Evolutionary conservation across 371 early-diverging fungal genomes (phyloP).

Genomic region (Mucor racemosus): DNA sequence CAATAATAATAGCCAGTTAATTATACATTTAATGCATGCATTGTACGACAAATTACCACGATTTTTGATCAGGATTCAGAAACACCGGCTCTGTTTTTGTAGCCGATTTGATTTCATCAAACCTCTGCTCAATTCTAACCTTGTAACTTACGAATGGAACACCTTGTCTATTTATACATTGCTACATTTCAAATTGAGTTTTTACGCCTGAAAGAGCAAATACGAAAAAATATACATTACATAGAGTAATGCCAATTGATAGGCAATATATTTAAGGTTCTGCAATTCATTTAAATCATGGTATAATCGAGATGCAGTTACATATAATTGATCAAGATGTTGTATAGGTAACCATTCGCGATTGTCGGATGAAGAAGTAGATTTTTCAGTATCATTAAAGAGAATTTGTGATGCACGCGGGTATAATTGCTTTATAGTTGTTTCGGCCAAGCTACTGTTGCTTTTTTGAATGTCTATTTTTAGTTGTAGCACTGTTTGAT

Average conservation of each 20-base stretch:
- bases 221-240: slow-evolving; percentile 25
- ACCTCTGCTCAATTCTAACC: slow-evolving; percentile 48
- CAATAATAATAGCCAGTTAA: neutral
- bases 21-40: neutral
- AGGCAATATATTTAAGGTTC: slow-evolving; percentile 61
- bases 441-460: neutral
- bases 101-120: slow-evolving; percentile 48
- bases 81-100: neutral
- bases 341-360: neutral
- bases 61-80: slow-evolving; percentile 6
- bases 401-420: neutral
- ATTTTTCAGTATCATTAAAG: neutral
- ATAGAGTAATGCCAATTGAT: slow-evolving; percentile 63
- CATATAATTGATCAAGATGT: slow-evolving; percentile 51
- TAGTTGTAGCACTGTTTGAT: neutral
- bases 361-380: neutral
- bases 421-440: slow-evolving; percentile 3
- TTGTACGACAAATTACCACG: slow-evolving; percentile 2
- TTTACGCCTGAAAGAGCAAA: neutral
- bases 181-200: slow-evolving; percentile 29
- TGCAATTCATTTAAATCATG: slow-evolving; percentile 40
- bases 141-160: slow-evolving; percentile 43
- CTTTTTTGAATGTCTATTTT: neutral
- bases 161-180: slow-evolving; percentile 55
- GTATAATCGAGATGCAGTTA: slow-evolving; percentile 54